Conservation (phyloP, 129 eudicot species). For the Glebionis coronaria region DNA sequence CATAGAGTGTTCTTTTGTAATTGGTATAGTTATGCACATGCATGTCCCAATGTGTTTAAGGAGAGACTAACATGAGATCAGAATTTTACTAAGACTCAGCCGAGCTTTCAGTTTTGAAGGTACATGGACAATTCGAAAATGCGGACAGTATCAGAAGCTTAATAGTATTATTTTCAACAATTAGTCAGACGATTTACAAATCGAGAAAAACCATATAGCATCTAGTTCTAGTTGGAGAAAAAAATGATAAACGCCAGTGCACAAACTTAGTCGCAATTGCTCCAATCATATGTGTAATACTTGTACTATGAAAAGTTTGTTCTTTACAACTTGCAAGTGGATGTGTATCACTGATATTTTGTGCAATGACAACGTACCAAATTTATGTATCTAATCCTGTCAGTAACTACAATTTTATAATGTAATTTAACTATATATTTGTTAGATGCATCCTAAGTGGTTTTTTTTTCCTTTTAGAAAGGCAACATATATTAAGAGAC, state of each 20-base stretch:
- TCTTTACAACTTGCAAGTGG: conserved; percentile 13
- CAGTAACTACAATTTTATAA: no score
- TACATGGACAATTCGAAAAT: neutral
- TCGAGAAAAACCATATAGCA: no score
- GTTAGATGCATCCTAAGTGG: no score
- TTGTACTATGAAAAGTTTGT: conserved; percentile 9
- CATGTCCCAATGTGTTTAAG: conserved; percentile 17
- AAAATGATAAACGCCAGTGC: no score
- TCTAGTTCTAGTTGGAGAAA: no score
- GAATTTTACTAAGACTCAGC: neutral
- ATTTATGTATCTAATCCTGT: neutral
- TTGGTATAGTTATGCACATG: conserved; percentile 10
- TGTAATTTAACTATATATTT: no score
- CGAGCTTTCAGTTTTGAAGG: neutral
- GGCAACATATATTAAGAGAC: no score
- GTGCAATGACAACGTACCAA: conserved; percentile 3
- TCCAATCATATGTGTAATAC: neutral
- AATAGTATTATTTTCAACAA: no score
- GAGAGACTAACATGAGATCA: neutral
- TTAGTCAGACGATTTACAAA: no score
- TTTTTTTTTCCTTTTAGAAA: no score
- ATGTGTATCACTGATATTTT: conserved; percentile 10
- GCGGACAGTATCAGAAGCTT: no score
- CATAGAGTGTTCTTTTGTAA: conserved; percentile 2
- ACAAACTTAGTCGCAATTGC: neutral